Conservation (phyloP, 129 eudicot genomes). For the Flaveria robusta region DNA sequence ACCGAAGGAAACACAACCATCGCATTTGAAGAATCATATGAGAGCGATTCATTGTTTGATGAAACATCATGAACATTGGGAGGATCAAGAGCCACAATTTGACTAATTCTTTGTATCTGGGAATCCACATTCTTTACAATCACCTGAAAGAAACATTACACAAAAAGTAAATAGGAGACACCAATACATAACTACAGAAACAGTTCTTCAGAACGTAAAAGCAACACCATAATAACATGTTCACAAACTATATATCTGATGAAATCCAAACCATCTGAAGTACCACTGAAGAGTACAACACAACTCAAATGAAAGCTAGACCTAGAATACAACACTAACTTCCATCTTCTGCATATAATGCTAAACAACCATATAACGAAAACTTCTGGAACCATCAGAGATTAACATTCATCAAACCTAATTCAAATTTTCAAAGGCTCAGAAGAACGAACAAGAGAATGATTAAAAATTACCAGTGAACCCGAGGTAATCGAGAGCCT, state of each 20-base stretch:
- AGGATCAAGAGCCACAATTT: constrained; percentile 84
- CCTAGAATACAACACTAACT: constrained; percentile 2
- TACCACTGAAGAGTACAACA: no score
- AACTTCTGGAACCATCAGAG: neutral
- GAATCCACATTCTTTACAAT: constrained; percentile 56
- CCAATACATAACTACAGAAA: neutral
- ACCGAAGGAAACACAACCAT: constrained; percentile 67
- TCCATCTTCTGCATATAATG: neutral
- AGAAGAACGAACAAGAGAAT: neutral
- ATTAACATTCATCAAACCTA: neutral
- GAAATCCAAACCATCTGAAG: neutral
- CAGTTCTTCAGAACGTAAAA: neutral
- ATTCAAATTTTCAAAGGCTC: neutral
- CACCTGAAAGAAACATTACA: constrained; percentile 48
- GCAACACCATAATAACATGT: neutral
- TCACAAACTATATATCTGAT: constrained; percentile 1
- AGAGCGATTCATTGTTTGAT: constrained; percentile 20
- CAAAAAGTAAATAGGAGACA: neutral
- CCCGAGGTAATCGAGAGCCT: constrained; percentile 68
- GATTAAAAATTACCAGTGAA: constrained; percentile 56
- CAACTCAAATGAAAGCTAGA: neutral
- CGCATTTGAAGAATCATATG: constrained; percentile 32
- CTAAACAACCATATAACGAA: constrained; percentile 1
- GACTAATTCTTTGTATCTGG: constrained; percentile 56
- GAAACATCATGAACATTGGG: constrained; percentile 41